Base-by-base conservation (phyloP, 225 moss, liverwort and hornwort species). In the Pseudisothecium myosuroides region DNA sequence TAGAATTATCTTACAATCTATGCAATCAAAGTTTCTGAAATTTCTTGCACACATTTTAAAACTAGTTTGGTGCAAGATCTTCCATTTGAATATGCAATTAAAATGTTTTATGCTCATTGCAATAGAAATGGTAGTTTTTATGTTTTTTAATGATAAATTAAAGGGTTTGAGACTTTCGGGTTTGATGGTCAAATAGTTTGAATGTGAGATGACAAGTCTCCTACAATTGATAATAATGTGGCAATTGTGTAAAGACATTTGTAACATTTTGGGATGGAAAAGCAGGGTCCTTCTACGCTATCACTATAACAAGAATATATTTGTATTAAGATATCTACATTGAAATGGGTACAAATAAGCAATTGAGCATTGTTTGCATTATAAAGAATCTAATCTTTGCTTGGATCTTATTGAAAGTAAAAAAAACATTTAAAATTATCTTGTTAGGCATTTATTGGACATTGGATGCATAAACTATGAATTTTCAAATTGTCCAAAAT, bases 21-120 rank as follows among this genome's bases (percentile, higher is more conserved):
- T 4, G 0, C 0, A 0, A 1, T 76, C 20, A 50, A 34, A 13
- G 8, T 20, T 50, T 76, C 0, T 21, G 0, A 14, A 76, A 50
- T 32, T 49, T 75, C 12, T 49, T 49, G 1, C 0, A 6, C 2
- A 32, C 1, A 74, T 74, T 75, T 0, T 7, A 0, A 32, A 11
- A 75, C 1, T 50, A 32, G 4, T 34, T 2, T 50, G 12, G 1
- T 76, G 3, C 13, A 76, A 21, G 20, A 50, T 36, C 4, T 0
- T 34, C 0, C 0, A 2, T 0, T 54, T 5, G 8, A 34, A 23
- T 23, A 22, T 5, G 2, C 12, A 21, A 50, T 3, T 5, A 37
- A 22, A 0, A 18, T 7, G 22, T 22, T 36, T 36, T 22, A 22
- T 8, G 5, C 7, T 54, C 5, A 8, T 14, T 52, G 8, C 14